Evolutionary conservation across 2,329 filamentous ascomycete species (phyloP).

Genomic region (Daldinia eschscholtzii): DNA sequence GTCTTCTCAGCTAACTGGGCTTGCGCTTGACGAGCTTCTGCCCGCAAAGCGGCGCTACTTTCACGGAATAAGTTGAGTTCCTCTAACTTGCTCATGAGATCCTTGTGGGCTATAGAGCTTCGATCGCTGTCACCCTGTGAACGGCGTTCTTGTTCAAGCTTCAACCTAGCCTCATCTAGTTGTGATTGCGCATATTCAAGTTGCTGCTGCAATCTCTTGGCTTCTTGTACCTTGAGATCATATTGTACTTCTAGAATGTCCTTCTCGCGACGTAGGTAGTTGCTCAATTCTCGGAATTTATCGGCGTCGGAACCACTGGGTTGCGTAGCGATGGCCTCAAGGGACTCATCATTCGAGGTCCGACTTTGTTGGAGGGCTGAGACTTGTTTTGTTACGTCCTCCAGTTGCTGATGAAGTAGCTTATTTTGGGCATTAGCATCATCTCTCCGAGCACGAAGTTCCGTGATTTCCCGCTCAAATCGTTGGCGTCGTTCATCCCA

Average conservation of each 20-base stretch:
- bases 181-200: conserved; percentile 88
- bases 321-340: conserved; percentile 66
- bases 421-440: conserved; percentile 92
- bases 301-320: conserved; percentile 73
- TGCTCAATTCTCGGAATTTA: conserved; percentile 89
- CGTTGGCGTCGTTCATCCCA: conserved; percentile 86
- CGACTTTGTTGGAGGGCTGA: conserved; percentile 82
- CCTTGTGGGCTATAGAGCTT: conserved; percentile 83
- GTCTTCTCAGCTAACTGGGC: conserved; percentile 80
- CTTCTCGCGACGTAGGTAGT: conserved; percentile 92
- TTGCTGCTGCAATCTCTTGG: conserved; percentile 89
- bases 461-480: conserved; percentile 85
- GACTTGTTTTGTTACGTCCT: conserved; percentile 84
- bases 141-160: conserved; percentile 89
- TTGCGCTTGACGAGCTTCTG: conserved; percentile 84
- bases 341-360: conserved; percentile 62
- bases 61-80: conserved; percentile 97
- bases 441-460: conserved; percentile 82
- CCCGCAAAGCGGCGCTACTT: conserved; percentile 90
- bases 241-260: conserved; percentile 98
- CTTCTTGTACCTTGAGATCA: conserved; percentile 88
- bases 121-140: conserved; percentile 79
- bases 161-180: conserved; percentile 88
- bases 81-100: conserved; percentile 93
- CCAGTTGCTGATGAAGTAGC: conserved; percentile 88